Evolutionary conservation across 129 eudicot genomes (phyloP).

Genomic region (Artemisia tridentata): DNA sequence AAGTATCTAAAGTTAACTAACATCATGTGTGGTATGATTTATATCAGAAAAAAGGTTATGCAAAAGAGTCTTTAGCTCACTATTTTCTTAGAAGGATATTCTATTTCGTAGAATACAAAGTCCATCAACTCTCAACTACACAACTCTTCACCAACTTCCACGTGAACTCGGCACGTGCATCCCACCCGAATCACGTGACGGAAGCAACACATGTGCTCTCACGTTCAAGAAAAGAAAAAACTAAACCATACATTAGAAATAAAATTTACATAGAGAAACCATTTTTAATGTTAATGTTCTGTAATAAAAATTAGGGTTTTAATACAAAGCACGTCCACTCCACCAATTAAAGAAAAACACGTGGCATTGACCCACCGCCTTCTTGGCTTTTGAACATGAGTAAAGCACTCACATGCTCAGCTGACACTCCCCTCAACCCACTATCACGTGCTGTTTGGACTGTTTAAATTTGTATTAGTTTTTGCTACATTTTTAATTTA

Average conservation of each 20-base stretch:
- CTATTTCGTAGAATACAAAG: slow-evolving; percentile 21
- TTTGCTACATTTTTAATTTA: not conserved
- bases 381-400: slow-evolving; percentile 32
- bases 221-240: slow-evolving; percentile 33
- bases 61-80: slow-evolving; percentile 1
- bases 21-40: slow-evolving; percentile 17
- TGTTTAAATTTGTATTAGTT: slow-evolving; percentile 22
- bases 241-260: slow-evolving; percentile 1
- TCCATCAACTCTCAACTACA: slow-evolving; percentile 13
- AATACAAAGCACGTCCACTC: slow-evolving; percentile 19
- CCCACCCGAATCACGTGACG: slow-evolving; percentile 36
- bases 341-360: slow-evolving; percentile 9
- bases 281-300: not conserved
- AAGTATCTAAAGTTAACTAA: not conserved
- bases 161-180: slow-evolving; percentile 33
- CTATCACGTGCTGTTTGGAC: slow-evolving; percentile 35
- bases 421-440: slow-evolving; percentile 46
- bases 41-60: not conserved
- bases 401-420: slow-evolving; percentile 38
- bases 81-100: slow-evolving; percentile 10
- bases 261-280: slow-evolving; percentile 15
- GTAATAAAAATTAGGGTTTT: not conserved
- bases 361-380: slow-evolving; percentile 44
- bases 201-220: slow-evolving; percentile 37
- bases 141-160: slow-evolving; percentile 36